Base-by-base conservation (phyloP, 192 early-diverging fungal species). In the Podila minutissima region DNA sequence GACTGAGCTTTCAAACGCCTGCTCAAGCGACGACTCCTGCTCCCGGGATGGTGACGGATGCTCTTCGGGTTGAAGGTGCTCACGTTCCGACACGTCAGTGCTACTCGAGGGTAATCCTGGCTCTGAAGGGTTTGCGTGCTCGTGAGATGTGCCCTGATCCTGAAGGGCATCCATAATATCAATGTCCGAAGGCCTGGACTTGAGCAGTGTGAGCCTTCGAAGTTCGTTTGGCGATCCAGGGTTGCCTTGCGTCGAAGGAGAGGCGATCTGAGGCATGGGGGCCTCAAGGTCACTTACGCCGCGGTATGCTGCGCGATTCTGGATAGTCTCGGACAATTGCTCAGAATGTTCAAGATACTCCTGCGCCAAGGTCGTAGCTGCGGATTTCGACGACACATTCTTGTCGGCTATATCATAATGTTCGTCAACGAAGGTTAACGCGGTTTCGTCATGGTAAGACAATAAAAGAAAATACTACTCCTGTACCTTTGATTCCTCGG, bases 401-500 rank as follows among this genome's bases (percentile, higher is more conserved):
- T 66, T 74, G 66, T 93, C 92, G 32, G 61, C 92, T 93, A 82
- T 41, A 71, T 41, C 53, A 28, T 59, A 32, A 15, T 8, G 5
- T 46, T 46, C 15, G 15, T 17, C 41, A 17, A 46, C 12, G 41
- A 46, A 17, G 4, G 41, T 46, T 46, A 46, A 4, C 8, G 15
- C 4, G 17, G 53, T 3, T 17, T 10, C 41, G 41, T 2, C 15
- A 46, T 17, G 15, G 15, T 2, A 0, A 46, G 41, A 17, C 2
- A 17, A 10, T 46, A 10, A 0, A 46, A 15, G 41, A 11, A 0
- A 37, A 37, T 3, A 17, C 13, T 1, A 3, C 4, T 4, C 1
- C 0, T 12, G 60, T 75, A 94, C 93, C 65, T 83, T 92, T 93
- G 62, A 91, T 83, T 20, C 92, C 91, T 6, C 59, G 68, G n/a